Base-by-base conservation (phyloP, 176 grass and related monocot species). In the Musa itinerans region DNA sequence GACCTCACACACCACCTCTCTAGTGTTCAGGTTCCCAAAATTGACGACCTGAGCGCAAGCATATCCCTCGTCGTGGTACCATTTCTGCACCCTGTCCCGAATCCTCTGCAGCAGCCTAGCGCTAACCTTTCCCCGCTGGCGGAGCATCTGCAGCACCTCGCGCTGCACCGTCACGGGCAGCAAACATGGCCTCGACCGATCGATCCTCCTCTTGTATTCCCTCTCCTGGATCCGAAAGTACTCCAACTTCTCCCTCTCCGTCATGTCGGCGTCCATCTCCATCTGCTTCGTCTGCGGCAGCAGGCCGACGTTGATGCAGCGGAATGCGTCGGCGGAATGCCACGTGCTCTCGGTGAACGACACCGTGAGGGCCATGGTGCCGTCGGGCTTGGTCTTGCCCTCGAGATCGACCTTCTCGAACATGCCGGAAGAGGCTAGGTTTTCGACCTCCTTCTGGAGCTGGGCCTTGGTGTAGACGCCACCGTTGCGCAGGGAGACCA, bases 41-140 rank as follows among this genome's bases (percentile, higher is more conserved):
- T 95, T 99, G 11, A 99, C 91, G 19, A 99, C 91, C 81, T 99
- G 96, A 2, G 96, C 96, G 3, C 96, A 95, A 9, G 90, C 91
- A 48, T 95, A 99, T 29, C 96, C 96, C 77, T 99, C 96, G 11
- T 92, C 90, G 54, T 95, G 89, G 86, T 99, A 99, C 96, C 96
- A 99, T 26, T 87, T 92, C 83, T 95, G 96, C 11, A 99, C 89
- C 55, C 88, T 81, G 56, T 99, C 91, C 63, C 96, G 80, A 83
- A 99, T 99, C 86, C 81, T 92, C 86, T 99, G 91, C 54, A 99
- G 80, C 84, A 92, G 58, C 78, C 91, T 85, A 48, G 96, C 91
- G 24, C 88, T 94, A 23, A 99, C 88, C 27, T 88, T 90, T 61
- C 92, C 88, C 49, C 83, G 82, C 53, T 94, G 86, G 25, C 81